Conservation (phyloP, 1,284 basidiomycete genomes). For the Moniliophthora roreri region DNA sequence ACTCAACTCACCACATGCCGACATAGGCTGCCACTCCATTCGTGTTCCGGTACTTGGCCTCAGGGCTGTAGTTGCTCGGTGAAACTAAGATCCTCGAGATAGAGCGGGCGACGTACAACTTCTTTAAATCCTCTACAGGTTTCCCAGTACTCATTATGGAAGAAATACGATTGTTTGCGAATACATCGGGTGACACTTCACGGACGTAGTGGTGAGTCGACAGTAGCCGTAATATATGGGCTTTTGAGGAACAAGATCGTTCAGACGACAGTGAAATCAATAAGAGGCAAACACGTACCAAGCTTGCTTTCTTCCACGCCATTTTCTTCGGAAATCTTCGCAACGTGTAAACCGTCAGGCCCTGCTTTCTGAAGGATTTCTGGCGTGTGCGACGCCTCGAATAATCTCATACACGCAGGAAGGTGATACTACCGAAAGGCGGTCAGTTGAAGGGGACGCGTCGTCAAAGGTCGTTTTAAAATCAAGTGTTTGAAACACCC, state of each 20-base stretch:
- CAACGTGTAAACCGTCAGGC: slow-evolving; percentile 54
- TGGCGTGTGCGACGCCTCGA: slow-evolving; percentile 64
- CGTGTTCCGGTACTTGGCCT: slow-evolving; percentile 58
- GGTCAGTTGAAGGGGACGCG: slow-evolving; percentile 7
- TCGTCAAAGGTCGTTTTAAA: background rate
- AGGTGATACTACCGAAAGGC: slow-evolving; percentile 55
- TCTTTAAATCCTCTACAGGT: slow-evolving; percentile 32
- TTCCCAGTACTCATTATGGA: slow-evolving; percentile 68
- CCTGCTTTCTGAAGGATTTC: slow-evolving; percentile 68
- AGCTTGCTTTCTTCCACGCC: slow-evolving; percentile 49
- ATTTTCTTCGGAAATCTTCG: slow-evolving; percentile 47
- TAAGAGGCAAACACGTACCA: slow-evolving; percentile 38
- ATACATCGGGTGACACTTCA: slow-evolving; percentile 65
- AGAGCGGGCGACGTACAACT: slow-evolving; percentile 26
- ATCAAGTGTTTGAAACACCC: background rate
- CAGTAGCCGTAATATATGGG: slow-evolving; percentile 65
- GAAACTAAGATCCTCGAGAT: background rate
- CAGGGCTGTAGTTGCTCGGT: slow-evolving; percentile 36
- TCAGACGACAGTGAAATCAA: background rate
- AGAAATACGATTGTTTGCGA: slow-evolving; percentile 65
- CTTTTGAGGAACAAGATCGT: slow-evolving; percentile 29
- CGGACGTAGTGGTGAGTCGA: slow-evolving; percentile 70
- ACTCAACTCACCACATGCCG: slow-evolving; percentile 54
- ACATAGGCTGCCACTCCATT: slow-evolving; percentile 68
- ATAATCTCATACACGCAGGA: slow-evolving; percentile 64